These are phyloP conservation scores for Oryza australiensis DNA, from an alignment of 176 grass and related monocot genomes.

Conservation along the genomic window DNA sequence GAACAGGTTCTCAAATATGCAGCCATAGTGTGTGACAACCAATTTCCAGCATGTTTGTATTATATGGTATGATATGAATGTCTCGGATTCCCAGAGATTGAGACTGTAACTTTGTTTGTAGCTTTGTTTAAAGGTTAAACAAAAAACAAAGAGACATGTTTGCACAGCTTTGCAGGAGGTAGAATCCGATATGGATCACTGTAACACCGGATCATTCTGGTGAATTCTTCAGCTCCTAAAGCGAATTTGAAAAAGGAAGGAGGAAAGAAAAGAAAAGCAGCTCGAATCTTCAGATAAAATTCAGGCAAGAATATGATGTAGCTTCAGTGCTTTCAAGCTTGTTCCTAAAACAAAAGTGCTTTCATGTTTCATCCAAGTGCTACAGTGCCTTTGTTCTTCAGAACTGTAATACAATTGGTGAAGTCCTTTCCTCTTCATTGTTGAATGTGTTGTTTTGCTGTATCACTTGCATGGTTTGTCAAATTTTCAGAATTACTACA, in stretches of 20 bases:
- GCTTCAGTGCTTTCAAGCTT: neutral
- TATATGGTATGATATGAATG: neutral
- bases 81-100: slow-evolving; percentile 40
- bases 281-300: neutral
- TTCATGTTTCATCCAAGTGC: neutral
- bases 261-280: neutral
- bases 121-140: slow-evolving; percentile 17
- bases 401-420: neutral
- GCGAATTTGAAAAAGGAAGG: slow-evolving; percentile 9
- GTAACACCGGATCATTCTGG: neutral
- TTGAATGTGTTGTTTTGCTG: neutral
- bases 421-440: neutral
- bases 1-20: neutral
- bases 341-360: neutral
- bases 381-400: neutral
- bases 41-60: slow-evolving; percentile 18
- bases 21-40: slow-evolving; percentile 14
- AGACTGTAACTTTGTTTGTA: slow-evolving; percentile 23
- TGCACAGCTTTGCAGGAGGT: slow-evolving; percentile 8
- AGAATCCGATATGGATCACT: slow-evolving; percentile 27
- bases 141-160: slow-evolving; percentile 19
- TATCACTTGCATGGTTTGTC: neutral
- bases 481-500: neutral
- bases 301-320: neutral
- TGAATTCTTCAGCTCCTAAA: slow-evolving; percentile 24